Base-by-base conservation (phyloP, 2,329 filamentous ascomycete species). In the Pleochaeta shiraiana region DNA sequence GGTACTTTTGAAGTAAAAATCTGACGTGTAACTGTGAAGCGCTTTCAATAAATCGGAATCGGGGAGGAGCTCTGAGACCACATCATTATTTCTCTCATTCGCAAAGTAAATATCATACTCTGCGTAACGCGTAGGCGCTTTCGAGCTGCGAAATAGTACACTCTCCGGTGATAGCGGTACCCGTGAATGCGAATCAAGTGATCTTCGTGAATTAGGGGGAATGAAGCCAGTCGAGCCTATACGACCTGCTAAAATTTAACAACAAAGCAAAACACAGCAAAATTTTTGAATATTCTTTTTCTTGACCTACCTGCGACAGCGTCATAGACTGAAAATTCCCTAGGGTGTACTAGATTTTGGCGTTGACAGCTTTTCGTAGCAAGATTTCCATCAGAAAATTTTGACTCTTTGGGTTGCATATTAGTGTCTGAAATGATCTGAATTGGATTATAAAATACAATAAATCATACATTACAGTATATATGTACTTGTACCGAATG, bases 41-140 rank as follows among this genome's bases (percentile, higher is more conserved):
- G 83, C 80, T 72, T 84, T 85, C 64, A 90, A 76, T 59, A 91
- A 76, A 68, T 89, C 85, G 65, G 83, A 84, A 47, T 84, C 80
- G 4, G 88, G 88, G 19, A 91, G 76, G 39, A 14, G 14, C 31
- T 77, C 76, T 14, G 75, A 74, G 2, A 76, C 76, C n/a, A n/a
- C n/a, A n/a, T n/a, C n/a, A 16, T 82, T 75, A n/a, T 82, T 74
- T 33, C 77, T 73, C 64, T 83, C 80, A 71, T 86, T 79, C 3
- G 84, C 81, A 69, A 81, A 82, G 75, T 90, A 91, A 66, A 86
- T 77, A 73, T 90, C 87, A 66, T 83, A 79, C 73, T 90, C 87
- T 64, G 80, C 80, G 70, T 83, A 89, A 64, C 86, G 82, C 24
- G 77, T 74, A 1, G 87, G 87, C 0, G 87, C 86, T 66, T 80